Conservation (phyloP, 2,329 filamentous ascomycete species). For the Aspergillus latus region DNA sequence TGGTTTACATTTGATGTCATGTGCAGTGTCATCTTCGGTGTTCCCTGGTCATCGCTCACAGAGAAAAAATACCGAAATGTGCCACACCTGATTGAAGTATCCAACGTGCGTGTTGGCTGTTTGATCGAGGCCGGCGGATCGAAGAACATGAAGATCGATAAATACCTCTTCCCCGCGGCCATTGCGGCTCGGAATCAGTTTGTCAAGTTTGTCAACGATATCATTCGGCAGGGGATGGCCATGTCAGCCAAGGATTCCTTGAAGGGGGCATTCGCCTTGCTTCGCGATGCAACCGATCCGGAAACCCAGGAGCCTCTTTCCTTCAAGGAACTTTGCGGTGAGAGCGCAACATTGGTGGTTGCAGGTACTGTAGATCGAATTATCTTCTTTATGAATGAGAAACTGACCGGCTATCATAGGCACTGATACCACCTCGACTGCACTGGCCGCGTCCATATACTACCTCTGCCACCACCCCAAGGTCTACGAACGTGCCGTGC, state of each 20-base stretch:
- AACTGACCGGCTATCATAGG: not conserved
- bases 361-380: not conserved
- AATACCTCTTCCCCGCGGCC: not conserved
- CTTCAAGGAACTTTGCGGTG: conserved; percentile 1
- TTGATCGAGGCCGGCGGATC: not conserved
- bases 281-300: not conserved
- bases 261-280: not conserved
- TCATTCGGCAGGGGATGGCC: not conserved
- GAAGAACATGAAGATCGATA: not conserved
- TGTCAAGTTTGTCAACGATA: not conserved
- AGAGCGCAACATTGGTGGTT: conserved; percentile 4
- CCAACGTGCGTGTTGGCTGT: not conserved
- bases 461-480: conserved; percentile 5
- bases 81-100: not conserved
- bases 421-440: conserved; percentile 8
- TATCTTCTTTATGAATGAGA: too few species aligned
- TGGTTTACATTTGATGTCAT: conserved; percentile 2
- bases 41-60: not conserved
- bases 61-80: not conserved
- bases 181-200: not conserved
- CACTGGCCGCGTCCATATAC: conserved; percentile 3
- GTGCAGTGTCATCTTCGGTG: not conserved
- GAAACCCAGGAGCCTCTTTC: not conserved
- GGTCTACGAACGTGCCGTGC: not conserved
- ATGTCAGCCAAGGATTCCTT: not conserved